These are phyloP conservation scores for Phytophthora chlamydospora DNA, from an alignment of 352 stramenopile species.

Conservation along the genomic window DNA sequence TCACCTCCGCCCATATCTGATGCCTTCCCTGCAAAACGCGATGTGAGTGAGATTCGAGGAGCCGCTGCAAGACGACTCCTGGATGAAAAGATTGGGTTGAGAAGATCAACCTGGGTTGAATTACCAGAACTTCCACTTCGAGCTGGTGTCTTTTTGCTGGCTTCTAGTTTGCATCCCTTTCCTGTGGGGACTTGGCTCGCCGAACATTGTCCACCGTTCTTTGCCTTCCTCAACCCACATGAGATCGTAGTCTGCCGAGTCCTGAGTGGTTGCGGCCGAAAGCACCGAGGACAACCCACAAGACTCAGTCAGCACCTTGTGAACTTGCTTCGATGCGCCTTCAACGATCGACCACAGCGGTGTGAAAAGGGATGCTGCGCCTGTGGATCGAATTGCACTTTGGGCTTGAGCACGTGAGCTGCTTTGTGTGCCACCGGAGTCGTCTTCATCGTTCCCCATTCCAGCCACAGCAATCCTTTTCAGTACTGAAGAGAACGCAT, in stretches of 20 bases:
- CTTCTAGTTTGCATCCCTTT: slow-evolving; percentile 2
- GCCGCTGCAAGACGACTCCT: neutral
- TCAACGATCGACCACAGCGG: slow-evolving; percentile 11
- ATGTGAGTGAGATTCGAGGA: too few relatives aligned
- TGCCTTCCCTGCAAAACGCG: too few relatives aligned
- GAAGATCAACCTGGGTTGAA: neutral
- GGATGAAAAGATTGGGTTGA: neutral
- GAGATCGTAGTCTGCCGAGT: slow-evolving; percentile 29
- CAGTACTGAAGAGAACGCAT: neutral
- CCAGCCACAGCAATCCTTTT: slow-evolving; percentile 9
- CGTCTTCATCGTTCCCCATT: slow-evolving; percentile 11
- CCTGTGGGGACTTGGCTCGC: slow-evolving; percentile 14
- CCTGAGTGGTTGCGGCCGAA: neutral
- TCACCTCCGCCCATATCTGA: slow-evolving; percentile 2
- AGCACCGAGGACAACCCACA: slow-evolving; percentile 1
- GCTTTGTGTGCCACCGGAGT: neutral
- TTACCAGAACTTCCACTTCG: slow-evolving; percentile 24
- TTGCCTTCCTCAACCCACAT: slow-evolving; percentile 20
- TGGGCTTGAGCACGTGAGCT: neutral
- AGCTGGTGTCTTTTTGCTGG: neutral
- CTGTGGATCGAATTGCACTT: neutral
- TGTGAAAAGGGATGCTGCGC: neutral
- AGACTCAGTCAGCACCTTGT: slow-evolving; percentile 10
- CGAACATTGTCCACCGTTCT: slow-evolving; percentile 34
- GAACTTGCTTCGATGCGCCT: slow-evolving; percentile 10